Evolutionary conservation across 108 stramenopile genomes (phyloP).

Genomic region (Cyclotella baltica): DNA sequence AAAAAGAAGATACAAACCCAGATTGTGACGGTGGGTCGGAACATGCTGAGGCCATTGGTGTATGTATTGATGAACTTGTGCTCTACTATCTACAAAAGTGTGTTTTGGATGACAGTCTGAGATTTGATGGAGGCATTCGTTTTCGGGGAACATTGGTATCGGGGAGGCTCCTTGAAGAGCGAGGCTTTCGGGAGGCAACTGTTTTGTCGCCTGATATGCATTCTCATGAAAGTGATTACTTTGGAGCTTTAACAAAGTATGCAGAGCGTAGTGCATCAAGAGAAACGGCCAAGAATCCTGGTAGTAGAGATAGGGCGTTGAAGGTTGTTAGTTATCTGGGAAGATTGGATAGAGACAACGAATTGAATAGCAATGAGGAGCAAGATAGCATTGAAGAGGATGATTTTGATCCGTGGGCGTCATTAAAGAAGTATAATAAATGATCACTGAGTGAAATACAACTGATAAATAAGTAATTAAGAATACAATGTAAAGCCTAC

Average conservation of each 20-base stretch:
- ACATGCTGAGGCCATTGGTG: conserved; percentile 77
- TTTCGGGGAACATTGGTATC: conserved; percentile 81
- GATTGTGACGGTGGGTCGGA: conserved; percentile 86
- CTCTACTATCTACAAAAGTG: conserved; percentile 52
- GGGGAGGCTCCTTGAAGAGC: conserved; percentile 64
- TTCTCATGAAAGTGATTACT: conserved; percentile 74
- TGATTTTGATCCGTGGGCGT: conserved; percentile 84
- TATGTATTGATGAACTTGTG: conserved; percentile 79
- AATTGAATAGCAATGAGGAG: conserved; percentile 18
- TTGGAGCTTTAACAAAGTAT: conserved; percentile 68
- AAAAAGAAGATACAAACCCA: conserved; percentile 76
- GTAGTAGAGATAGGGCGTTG: conserved; percentile 74
- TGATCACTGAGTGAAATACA: not conserved
- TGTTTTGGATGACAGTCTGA: not conserved
- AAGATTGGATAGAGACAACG: conserved; percentile 60
- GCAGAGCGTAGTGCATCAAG: conserved; percentile 59
- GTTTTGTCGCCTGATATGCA: conserved; percentile 76
- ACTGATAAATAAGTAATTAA: not conserved
- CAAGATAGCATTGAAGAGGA: conserved; percentile 29
- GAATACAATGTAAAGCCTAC: too few species aligned
- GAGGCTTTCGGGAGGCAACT: conserved; percentile 78
- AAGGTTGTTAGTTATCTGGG: conserved; percentile 77
- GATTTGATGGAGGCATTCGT: conserved; percentile 76
- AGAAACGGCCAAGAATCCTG: conserved; percentile 52
- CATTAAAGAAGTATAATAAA: conserved; percentile 44